Conservation (phyloP, 148 eudicot species). For the Vaccinium darrowii region DNA sequence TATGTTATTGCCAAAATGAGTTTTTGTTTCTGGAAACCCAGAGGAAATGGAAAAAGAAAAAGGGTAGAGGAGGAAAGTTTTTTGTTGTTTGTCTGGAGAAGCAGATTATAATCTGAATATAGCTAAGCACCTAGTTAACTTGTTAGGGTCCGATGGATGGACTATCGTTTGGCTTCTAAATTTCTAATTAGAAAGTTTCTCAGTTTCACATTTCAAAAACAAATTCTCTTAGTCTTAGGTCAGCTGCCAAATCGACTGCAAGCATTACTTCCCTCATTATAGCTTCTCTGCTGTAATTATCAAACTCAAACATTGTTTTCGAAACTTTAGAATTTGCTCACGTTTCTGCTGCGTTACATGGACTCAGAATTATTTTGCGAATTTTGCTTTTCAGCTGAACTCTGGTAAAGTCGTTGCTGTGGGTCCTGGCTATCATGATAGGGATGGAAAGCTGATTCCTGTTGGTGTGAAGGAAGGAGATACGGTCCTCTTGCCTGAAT, state of each 20-base stretch:
- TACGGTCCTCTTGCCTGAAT: conserved; percentile 76
- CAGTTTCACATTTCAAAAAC: not conserved
- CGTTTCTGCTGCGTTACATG: not conserved
- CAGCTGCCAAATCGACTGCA: not conserved
- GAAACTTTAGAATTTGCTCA: not conserved
- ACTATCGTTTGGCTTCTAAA: not conserved
- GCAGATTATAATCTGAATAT: not conserved
- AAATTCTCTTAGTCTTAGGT: not conserved
- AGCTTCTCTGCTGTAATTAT: not conserved
- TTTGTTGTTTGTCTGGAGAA: not conserved
- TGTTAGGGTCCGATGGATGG: conserved; percentile 10
- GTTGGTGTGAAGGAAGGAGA: conserved; percentile 81
- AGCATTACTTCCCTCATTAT: not conserved
- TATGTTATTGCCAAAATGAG: not conserved
- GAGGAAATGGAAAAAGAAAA: not conserved
- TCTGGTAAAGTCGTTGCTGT: conserved; percentile 78
- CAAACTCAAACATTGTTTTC: not conserved
- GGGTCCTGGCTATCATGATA: conserved; percentile 62
- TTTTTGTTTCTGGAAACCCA: not conserved
- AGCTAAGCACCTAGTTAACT: not conserved
- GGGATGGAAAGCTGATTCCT: conserved; percentile 56
- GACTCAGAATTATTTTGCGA: not conserved
- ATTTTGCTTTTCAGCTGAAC: conserved; percentile 44
- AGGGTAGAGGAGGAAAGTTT: not conserved
- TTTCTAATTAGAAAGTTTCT: not conserved